Conservation (phyloP, 352 stramenopile species). For the Globisporangium lucens region DNA sequence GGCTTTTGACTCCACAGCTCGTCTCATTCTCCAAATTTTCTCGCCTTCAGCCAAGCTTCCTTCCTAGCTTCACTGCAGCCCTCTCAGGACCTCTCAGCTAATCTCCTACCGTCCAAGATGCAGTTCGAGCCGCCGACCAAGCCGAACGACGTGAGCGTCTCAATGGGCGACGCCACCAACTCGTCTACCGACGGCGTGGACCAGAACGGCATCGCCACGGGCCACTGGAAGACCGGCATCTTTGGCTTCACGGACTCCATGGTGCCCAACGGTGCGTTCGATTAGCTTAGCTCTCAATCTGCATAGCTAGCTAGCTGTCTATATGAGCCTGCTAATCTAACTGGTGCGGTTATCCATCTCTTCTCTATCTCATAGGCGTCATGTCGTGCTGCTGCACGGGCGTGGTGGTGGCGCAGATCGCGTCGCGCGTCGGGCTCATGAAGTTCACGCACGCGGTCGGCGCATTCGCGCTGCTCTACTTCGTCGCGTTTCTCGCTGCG, state of each 20-base stretch:
- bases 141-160: slow-evolving; percentile 39
- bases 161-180: slow-evolving; percentile 28
- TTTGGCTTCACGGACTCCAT: slow-evolving; percentile 67
- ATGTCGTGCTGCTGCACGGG: slow-evolving; percentile 70
- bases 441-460: slow-evolving; percentile 54
- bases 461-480: slow-evolving; percentile 47
- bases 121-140: slow-evolving; percentile 59
- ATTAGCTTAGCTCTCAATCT: no score
- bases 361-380: slow-evolving; percentile 26
- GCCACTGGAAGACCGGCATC: slow-evolving; percentile 71
- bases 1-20: not conserved
- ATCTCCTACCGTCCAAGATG: slow-evolving; percentile 26
- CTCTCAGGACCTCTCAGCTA: not conserved
- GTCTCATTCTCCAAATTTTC: slow-evolving; percentile 32
- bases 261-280: slow-evolving; percentile 58
- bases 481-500: slow-evolving; percentile 39
- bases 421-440: slow-evolving; percentile 55
- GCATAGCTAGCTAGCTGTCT: no score
- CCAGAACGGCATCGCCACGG: slow-evolving; percentile 68
- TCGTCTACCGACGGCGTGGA: slow-evolving; percentile 37
- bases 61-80: no score
- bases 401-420: slow-evolving; percentile 58
- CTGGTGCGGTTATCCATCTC: not conserved
- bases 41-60: not conserved
- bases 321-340: not conserved